Conservation (phyloP, 345 rosid species). For the Syzygium aromaticum region DNA sequence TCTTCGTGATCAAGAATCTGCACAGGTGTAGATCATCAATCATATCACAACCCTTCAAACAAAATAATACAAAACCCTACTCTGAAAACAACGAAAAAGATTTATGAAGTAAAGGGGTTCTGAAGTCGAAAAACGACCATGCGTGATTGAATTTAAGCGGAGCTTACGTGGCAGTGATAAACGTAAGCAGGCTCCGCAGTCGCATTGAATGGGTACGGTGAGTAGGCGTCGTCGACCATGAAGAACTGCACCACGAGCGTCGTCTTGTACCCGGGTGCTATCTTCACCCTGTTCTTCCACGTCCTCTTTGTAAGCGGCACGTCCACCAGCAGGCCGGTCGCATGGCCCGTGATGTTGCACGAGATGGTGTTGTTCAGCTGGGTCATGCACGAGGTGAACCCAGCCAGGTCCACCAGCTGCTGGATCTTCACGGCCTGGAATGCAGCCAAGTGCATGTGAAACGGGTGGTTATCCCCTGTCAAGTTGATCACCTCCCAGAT, state of each 20-base stretch:
- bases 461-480: slow-evolving; percentile 71
- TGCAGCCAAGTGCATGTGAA: slow-evolving; percentile 73
- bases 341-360: slow-evolving; percentile 39
- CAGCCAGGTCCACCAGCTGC: slow-evolving; percentile 23
- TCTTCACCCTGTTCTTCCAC: slow-evolving; percentile 87
- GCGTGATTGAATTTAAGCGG: not conserved
- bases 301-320: slow-evolving; percentile 64
- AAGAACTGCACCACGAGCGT: slow-evolving; percentile 49
- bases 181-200: slow-evolving; percentile 68
- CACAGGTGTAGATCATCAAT: not conserved
- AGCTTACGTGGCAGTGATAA: slow-evolving; percentile 84
- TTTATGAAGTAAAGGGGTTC: not conserved
- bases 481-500: slow-evolving; percentile 78
- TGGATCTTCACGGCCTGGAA: slow-evolving; percentile 57
- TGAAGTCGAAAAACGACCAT: not conserved
- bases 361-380: slow-evolving; percentile 41
- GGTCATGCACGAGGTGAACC: slow-evolving; percentile 56
- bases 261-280: slow-evolving; percentile 52
- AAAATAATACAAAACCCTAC: not conserved
- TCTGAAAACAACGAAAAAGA: not conserved
- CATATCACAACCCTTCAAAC: not conserved
- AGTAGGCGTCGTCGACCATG: slow-evolving; percentile 39
- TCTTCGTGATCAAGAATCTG: slow-evolving; percentile 96
- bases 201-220: slow-evolving; percentile 56
- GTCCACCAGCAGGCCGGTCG: slow-evolving; percentile 36